Conservation (phyloP, 805 yeast species). For the Saccharomycopsis guyanensis region DNA sequence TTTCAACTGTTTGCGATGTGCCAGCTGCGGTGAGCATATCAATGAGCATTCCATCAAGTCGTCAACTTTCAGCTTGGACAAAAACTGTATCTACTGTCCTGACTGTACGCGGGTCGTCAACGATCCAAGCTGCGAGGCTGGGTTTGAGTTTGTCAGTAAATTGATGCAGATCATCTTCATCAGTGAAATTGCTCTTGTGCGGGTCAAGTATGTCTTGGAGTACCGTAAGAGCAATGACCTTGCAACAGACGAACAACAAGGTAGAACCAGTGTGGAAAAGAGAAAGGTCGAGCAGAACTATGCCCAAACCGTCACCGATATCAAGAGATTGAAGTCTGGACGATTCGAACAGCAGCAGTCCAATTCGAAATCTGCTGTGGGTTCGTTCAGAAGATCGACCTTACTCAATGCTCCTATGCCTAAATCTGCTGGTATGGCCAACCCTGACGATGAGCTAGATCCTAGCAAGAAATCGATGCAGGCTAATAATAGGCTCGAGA, state of each 20-base stretch:
- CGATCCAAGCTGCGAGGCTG: constrained; percentile 42
- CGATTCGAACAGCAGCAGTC: constrained; percentile 57
- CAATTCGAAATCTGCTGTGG: constrained; percentile 38
- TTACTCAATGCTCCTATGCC: constrained; percentile 58
- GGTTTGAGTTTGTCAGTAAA: constrained; percentile 57
- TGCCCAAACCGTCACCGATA: constrained; percentile 64
- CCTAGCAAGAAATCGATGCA: constrained; percentile 19
- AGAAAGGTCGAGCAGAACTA: constrained; percentile 40
- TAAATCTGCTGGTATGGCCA: constrained; percentile 27
- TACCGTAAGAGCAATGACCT: not conserved
- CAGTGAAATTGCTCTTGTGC: constrained; percentile 72
- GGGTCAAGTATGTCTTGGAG: constrained; percentile 18
- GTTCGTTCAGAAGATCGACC: constrained; percentile 57
- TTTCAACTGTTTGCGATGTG: constrained; percentile 60
- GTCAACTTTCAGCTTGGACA: constrained; percentile 23
- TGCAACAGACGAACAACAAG: constrained; percentile 10
- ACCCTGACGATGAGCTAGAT: constrained; percentile 23
- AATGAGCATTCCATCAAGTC: constrained; percentile 22
- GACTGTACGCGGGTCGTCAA: constrained; percentile 44
- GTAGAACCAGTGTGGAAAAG: constrained; percentile 8
- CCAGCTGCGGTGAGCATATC: constrained; percentile 42
- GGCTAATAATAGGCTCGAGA: not conserved
- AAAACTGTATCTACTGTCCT: constrained; percentile 51
- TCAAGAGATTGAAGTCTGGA: constrained; percentile 65
- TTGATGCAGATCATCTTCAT: constrained; percentile 69